phyloP scores from a whole-genome alignment of 345 rosid genomes.

The Eutrema heterophyllum region DNA sequence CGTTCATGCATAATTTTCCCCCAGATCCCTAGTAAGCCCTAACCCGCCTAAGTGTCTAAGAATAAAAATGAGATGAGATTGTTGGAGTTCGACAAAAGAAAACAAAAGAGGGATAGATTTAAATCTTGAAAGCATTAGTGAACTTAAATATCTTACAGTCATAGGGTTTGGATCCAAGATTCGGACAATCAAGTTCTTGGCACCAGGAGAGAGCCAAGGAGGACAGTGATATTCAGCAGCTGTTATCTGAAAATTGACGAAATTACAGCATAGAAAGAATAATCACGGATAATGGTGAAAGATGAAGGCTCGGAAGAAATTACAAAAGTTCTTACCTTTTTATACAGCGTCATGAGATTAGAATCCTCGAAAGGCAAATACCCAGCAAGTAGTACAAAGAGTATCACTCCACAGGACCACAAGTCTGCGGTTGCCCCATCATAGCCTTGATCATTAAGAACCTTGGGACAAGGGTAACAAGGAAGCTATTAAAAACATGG shows the following conservation, averaged over 20 bases:
- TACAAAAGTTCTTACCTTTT: slow-evolving; percentile 52
- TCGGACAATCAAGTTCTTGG: slow-evolving; percentile 73
- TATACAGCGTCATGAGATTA: slow-evolving; percentile 76
- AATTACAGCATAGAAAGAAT: slow-evolving; percentile 12
- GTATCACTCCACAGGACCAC: slow-evolving; percentile 99
- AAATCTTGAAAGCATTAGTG: slow-evolving; percentile 2
- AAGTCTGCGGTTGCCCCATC: slow-evolving; percentile 96
- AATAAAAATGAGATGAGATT: neutral
- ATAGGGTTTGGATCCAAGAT: slow-evolving; percentile 87
- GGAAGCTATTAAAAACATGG: neutral
- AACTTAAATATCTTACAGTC: slow-evolving; percentile 52
- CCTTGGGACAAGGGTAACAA: slow-evolving; percentile 40
- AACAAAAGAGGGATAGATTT: slow-evolving; percentile 2
- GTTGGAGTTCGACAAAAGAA: neutral
- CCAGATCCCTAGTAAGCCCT: neutral
- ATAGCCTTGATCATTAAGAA: slow-evolving; percentile 90
- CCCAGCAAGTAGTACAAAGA: slow-evolving; percentile 96
- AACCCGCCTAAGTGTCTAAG: neutral
- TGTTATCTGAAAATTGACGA: slow-evolving; percentile 52
- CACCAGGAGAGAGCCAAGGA: slow-evolving; percentile 93
- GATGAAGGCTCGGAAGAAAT: neutral
- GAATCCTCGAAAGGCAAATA: slow-evolving; percentile 93
- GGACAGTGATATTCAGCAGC: slow-evolving; percentile 79
- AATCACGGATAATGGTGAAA: slow-evolving; percentile 1
- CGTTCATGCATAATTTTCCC: neutral